A percentile compares a stretch with the other conserved stretches of the same genome.
Evolutionary conservation across 805 yeast species (phyloP).

Genomic region (Wickerhamomyces queroliae): DNA sequence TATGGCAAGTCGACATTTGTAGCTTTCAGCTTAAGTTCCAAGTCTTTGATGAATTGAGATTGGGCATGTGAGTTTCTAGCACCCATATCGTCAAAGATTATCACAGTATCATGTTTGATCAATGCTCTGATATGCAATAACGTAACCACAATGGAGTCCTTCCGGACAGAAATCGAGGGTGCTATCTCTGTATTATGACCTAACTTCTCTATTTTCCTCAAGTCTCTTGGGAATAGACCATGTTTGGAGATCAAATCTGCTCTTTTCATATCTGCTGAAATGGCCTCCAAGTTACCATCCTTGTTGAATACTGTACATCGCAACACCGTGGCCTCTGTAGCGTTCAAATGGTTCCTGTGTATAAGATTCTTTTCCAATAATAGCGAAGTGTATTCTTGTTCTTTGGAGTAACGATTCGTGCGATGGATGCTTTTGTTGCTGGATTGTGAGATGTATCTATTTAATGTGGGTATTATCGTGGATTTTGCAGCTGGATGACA

Average conservation of each 20-base stretch:
- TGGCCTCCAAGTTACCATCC: constrained; percentile 62
- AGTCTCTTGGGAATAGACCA: constrained; percentile 81
- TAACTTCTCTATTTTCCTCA: constrained; percentile 78
- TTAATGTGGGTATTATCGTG: background rate
- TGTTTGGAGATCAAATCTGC: constrained; percentile 67
- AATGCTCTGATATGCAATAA: constrained; percentile 76
- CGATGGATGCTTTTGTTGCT: background rate
- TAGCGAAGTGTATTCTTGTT: constrained; percentile 21
- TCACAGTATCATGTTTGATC: constrained; percentile 62
- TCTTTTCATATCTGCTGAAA: constrained; percentile 69
- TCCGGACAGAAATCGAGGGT: constrained; percentile 75
- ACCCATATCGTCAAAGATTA: constrained; percentile 70
- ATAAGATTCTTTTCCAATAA: constrained; percentile 32
- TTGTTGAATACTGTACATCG: constrained; percentile 79
- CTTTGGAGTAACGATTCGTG: background rate
- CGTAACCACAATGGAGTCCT: constrained; percentile 64
- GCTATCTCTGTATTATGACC: constrained; percentile 58
- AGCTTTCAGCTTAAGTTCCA: constrained; percentile 58
- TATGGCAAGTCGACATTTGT: constrained; percentile 56
- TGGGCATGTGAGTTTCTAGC: constrained; percentile 56
- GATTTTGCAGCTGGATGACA: too few species aligned
- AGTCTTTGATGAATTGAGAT: constrained; percentile 75
- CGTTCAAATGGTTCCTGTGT: constrained; percentile 28
- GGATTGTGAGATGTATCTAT: background rate
- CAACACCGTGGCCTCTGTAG: constrained; percentile 35